Base-by-base conservation (phyloP, 163 green algal genomes). In the Scenedesmus sp. region DNA sequence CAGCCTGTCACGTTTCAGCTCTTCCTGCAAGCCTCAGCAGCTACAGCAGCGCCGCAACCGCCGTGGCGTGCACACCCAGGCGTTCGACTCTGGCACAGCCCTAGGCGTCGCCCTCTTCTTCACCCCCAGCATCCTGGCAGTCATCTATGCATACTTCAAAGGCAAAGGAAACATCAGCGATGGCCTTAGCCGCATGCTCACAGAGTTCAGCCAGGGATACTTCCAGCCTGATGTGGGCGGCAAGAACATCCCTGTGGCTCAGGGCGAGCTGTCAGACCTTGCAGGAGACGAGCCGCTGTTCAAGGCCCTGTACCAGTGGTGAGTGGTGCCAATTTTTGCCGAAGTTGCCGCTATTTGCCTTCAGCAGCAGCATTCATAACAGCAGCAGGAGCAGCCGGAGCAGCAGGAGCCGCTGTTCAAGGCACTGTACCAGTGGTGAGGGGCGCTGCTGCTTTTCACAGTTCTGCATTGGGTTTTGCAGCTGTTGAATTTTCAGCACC, bases 281-380 rank as follows among this genome's bases (percentile, higher is more conserved):
- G 97, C 97, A 18, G 97, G 97, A 4, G 97, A 98, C 86, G 96
- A 98, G 92, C 98, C 97, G 1, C 94, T 99, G 59, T 99, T 99
- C 96, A 98, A 98, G 90, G 96, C 97, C 10, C 94, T 99, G 46
- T 99, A 98, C 90, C 95, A 98, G 73, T 99, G 97, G 97, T 98
- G 79, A 86, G 94, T 86, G 16, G 56, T 46, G 73, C 54, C 2
- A 46, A 46, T 46, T 46, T 46, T 46, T 46, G 34, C 34, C 34
- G 34, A 46, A 1, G 34, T 46, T 46, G 15, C 16, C 26, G 52
- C 7, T 15, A 0, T 18, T 54, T 82, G 73, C 0, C 8, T 82
- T 9, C 54, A 52, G 26, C 12, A 55, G 74, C n/a, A 82, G 74
- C 34, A 46, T 46, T 46, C 34, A 46, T 0, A 46, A 0, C 74